Evolutionary conservation across 2,329 filamentous ascomycete genomes (phyloP), one percentile per base, ranked within the genome.

Genomic region (Dactylella cylindrospora): DNA sequence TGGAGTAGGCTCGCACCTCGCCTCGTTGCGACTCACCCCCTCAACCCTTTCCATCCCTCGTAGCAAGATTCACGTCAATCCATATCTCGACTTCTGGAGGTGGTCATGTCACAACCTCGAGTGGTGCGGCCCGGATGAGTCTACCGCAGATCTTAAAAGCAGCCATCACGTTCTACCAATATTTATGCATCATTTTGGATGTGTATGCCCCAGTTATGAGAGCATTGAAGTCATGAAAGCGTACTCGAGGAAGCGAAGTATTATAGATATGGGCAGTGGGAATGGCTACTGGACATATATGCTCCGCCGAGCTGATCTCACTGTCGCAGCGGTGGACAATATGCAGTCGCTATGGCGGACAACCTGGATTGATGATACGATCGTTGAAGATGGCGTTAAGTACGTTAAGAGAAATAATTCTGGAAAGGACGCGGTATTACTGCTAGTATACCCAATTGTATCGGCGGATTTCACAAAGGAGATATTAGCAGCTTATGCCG

Each of bases 111-210:
- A 79, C 22, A 77, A 77, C 61, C 75, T 89, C 5, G 80, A 84
- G 72, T 85, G 84, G 83, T 78, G 78, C 43, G 83, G 84, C 1
- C 82, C 84, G 2, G 73, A 78, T 69, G 72, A 74, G 10, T 73
- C 73, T 28, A 80, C 83, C 2, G 76, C 75, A 12, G 73, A 76
- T 20, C 77, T 79, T 3, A 77, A 76, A 46, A 78, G 76, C 59
- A 80, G 79, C 43, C 86, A 90, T 72, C 84, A 85, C 67, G 76
- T 87, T 5, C 77, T 89, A 6, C 85, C 85, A 1, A 76, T 89
- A 13, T 77, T 88, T 51, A 89, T 88, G 78, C 85, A 89, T 73
- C 85, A 90, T 72, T 89, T 89, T 71, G 85, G 85, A 44, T 90
- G 85, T 73, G 80, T 80, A 1, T 82, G 82, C 15, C 86, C 86